Conservation (phyloP, 108 stramenopile genomes). For the Nitzschia sp. region DNA sequence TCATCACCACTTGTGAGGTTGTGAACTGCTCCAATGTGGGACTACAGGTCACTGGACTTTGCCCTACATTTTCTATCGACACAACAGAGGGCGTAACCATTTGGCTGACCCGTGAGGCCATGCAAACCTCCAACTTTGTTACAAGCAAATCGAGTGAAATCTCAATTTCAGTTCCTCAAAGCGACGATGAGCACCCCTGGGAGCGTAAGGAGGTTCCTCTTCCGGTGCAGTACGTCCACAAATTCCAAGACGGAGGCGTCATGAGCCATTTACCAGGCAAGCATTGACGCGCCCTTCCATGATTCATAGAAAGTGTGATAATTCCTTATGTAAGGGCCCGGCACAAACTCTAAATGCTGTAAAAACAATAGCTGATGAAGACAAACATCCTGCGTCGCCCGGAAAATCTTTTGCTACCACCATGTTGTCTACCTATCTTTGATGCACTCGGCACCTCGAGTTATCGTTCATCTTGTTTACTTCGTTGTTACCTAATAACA, state of each 20-base stretch:
- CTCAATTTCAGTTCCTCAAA: constrained; percentile 83
- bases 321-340: too few species aligned
- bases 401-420: too few species aligned
- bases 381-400: too few species aligned
- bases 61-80: constrained; percentile 87
- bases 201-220: constrained; percentile 86
- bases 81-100: constrained; percentile 86
- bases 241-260: constrained; percentile 30
- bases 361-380: too few species aligned
- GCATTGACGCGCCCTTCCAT: neutral
- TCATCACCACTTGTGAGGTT: constrained; percentile 79
- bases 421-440: too few species aligned
- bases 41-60: constrained; percentile 69
- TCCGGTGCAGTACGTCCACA: constrained; percentile 90
- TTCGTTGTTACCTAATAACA: too few species aligned
- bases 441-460: too few species aligned
- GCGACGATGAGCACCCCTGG: constrained; percentile 26
- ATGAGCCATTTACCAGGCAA: constrained; percentile 15
- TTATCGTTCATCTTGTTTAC: too few species aligned
- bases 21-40: constrained; percentile 87
- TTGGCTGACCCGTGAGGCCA: constrained; percentile 68
- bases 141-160: constrained; percentile 86
- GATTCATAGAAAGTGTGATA: neutral
- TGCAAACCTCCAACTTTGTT: constrained; percentile 63
- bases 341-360: too few species aligned